Base-by-base conservation (phyloP, 2,329 filamentous ascomycete species). In the Elsinoe ampelina region DNA sequence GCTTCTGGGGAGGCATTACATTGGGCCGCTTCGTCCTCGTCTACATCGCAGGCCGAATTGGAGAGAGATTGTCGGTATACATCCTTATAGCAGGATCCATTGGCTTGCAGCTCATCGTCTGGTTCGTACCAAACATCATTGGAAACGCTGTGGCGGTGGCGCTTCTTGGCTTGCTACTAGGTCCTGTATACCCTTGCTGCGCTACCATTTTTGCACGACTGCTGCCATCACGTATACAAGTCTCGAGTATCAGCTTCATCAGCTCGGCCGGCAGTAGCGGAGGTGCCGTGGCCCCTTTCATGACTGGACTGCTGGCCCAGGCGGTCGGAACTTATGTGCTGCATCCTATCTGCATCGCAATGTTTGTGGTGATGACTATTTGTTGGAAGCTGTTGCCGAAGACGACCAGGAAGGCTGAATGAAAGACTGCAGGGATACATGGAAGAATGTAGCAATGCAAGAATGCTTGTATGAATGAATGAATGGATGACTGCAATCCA, bases 121-220 rank as follows among this genome's bases (percentile, higher is more conserved):
- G 89, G 89, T 73, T 82, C 32, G 79, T 91, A 22, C 87, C 87
- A 1, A 88, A 89, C 66, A 73, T 91, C n/a, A 73, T 87, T 32
- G 74, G 73, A 26, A 71, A 77, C 47, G 72, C 75, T n/a, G 72
- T 79, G 26, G 75, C 76, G 11, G 72, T 69, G 0, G 65, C 68
- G 1, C 72, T 93, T 20, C 77, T 93, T 15, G 89, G 89, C 11
- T 70, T 93, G 6, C 70, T 93, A 30, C 74, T 95, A 0, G 89
- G 89, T 0, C 88, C 89, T 0, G 78, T 95, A 3, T 95, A 90
- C 65, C 87, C 89, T 0, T 90, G 86, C 66, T 81, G 84, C 0
- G 78, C 80, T 2, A 79, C 80, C 0, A 75, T 87, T 5, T 84
- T 88, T 62, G 77, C 83, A 56, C 74, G 80, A 38, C 71, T 78